A percentile compares a stretch with the other conserved stretches of the same genome.
Conservation (phyloP, 2,329 filamentous ascomycete genomes). For the Claviceps monticola region DNA sequence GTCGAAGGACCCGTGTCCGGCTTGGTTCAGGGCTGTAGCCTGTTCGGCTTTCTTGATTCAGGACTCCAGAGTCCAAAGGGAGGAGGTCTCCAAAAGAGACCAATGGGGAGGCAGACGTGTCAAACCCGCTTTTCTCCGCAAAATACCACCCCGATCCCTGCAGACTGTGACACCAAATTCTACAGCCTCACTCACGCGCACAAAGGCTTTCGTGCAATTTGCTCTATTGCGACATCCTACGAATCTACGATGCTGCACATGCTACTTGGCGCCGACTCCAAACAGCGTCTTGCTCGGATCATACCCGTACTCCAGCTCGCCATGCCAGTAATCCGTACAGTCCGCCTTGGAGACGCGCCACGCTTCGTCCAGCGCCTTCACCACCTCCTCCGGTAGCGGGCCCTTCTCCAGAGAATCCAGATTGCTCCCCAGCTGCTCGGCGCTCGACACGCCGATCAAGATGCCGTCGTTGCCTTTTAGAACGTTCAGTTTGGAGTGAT, state of each 20-base stretch:
- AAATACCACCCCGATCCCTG: background rate
- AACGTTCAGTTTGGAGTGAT: constrained; percentile 50
- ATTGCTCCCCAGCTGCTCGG: constrained; percentile 43
- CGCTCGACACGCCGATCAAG: constrained; percentile 44
- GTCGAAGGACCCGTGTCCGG: too few species aligned
- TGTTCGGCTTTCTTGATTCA: too few species aligned
- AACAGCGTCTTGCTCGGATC: constrained; percentile 49
- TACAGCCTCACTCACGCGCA: background rate
- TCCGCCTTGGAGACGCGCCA: constrained; percentile 57
- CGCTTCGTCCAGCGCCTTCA: constrained; percentile 61
- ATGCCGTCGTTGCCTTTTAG: constrained; percentile 43
- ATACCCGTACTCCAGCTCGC: constrained; percentile 52
- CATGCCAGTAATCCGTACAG: constrained; percentile 39
- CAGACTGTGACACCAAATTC: background rate
- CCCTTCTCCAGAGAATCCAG: constrained; percentile 49
- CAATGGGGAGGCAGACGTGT: too few species aligned
- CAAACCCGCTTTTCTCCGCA: background rate
- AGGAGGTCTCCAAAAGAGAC: background rate
- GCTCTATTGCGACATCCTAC: background rate
- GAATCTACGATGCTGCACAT: background rate
- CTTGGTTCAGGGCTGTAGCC: too few species aligned
- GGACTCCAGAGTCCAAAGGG: too few species aligned
- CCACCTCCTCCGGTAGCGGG: constrained; percentile 61
- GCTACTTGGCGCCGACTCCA: constrained; percentile 26
- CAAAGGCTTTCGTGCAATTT: too few species aligned